A percentile compares a stretch with the other conserved stretches of the same genome.
Evolutionary conservation across 257 asterid genomes (phyloP).

Genomic region (Solanum megistacrolobum): DNA sequence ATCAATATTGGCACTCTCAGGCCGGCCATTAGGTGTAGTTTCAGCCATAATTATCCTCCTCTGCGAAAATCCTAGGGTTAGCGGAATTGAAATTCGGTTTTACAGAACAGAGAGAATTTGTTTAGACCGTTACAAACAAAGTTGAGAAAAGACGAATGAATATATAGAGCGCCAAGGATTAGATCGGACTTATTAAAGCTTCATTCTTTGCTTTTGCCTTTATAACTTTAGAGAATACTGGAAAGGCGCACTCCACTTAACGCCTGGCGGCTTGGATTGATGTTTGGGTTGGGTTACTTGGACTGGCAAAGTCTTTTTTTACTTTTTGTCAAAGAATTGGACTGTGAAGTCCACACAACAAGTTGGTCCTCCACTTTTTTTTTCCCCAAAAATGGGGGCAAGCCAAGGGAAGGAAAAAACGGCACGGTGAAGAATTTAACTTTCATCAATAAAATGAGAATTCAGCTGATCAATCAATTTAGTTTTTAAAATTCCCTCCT

Average conservation of each 20-base stretch:
- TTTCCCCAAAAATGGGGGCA: background rate
- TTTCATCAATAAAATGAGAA: background rate
- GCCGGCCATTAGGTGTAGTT: constrained; percentile 30
- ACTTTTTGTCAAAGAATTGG: background rate
- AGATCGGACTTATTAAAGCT: background rate
- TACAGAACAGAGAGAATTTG: background rate
- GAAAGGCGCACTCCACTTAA: background rate
- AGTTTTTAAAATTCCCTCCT: rapidly evolving
- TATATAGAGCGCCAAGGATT: background rate
- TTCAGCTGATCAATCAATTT: too few species aligned
- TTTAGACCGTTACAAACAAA: constrained; percentile 19
- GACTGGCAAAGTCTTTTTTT: background rate
- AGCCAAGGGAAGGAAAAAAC: background rate
- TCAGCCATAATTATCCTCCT: constrained; percentile 20
- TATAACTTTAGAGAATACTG: background rate
- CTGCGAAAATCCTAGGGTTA: constrained; percentile 7
- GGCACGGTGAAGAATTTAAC: too few species aligned
- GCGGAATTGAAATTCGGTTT: background rate
- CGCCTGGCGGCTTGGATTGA: background rate
- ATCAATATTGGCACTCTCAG: constrained; percentile 16
- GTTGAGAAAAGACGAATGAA: background rate
- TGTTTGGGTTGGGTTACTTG: background rate
- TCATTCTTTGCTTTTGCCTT: background rate
- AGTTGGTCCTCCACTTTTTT: background rate
- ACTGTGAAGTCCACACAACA: background rate